Base-by-base conservation (phyloP, 345 rosid genomes). In the Syzygium jambos region DNA sequence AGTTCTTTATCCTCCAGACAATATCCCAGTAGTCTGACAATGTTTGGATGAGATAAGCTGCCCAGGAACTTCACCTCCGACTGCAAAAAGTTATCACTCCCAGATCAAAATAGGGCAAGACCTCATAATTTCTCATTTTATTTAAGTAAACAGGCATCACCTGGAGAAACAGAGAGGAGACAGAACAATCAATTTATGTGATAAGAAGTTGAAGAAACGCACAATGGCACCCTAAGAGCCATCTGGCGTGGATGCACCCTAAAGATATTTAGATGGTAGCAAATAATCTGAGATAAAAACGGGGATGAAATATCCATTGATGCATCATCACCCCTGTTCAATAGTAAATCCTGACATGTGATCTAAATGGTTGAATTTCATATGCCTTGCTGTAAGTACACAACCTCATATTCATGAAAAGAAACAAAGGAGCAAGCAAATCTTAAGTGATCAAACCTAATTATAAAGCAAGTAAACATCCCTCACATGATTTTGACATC, bases 1-100 rank as follows among this genome's bases (percentile, higher is more conserved):
- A 6, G 85, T 38, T 59, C 61, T 17, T 25, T 19, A 52, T 78
- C 90, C 85, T 86, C 90, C 84, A 68, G 53, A 85, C 89, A 90
- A 65, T 90, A 90, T 27, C 91, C 91, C 86, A 86, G 63, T 30
- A 90, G 87, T 84, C 86, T 88, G 61, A 89, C 90, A n/a, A 89
- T 83, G 86, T 86, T 84, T 13, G 90, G 90, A 86, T 89, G 90
- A 68, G 86, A 86, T 59, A 89, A 55, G 2, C 86, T 86, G 29
- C 88, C 86, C 12, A 89, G 84, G 56, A 86, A 86, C 17, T 1
- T 86, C 38, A 89, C 88, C 88, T 89, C 90, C 5, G 90, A 2
- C 90, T 89, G 90, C 83, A 86, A 22, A 51, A 82, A 86, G 22
- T 85, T 55, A 17, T 65, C 15, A 59, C 27, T 65, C 22, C 78